Percentiles rank a stretch among this genome's conserved stretches.
Conservation (phyloP, 2,329 filamentous ascomycete species). For the Verticillium isaacii region DNA sequence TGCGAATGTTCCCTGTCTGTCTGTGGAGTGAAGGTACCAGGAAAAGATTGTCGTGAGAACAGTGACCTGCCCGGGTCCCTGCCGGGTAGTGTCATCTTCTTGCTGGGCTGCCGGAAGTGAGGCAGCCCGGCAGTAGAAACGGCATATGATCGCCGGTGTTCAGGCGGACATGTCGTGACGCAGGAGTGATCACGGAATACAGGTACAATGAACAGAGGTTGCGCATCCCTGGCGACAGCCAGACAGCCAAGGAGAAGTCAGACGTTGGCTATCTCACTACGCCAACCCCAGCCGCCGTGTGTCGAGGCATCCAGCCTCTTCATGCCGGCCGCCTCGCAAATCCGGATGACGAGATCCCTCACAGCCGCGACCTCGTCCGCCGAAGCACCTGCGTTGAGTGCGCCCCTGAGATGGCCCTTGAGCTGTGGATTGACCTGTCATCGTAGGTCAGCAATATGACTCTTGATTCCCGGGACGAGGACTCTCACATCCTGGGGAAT, state of each 20-base stretch:
- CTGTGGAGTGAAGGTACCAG: neutral
- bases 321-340: slow-evolving; percentile 45
- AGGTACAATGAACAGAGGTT: too few species aligned
- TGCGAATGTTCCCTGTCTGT: neutral
- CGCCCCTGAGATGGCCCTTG: slow-evolving; percentile 47
- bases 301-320: slow-evolving; percentile 25
- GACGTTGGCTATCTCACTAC: slow-evolving; percentile 35
- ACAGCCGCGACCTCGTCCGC: slow-evolving; percentile 44
- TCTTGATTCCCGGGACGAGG: neutral
- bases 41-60: too few species aligned
- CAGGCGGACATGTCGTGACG: too few species aligned
- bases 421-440: slow-evolving; percentile 45
- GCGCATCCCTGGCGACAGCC: too few species aligned
- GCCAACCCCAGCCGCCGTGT: slow-evolving; percentile 41
- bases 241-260: slow-evolving; percentile 10
- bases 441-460: slow-evolving; percentile 1
- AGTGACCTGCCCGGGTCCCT: too few species aligned
- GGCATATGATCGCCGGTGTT: too few species aligned
- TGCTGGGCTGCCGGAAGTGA: too few species aligned
- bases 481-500: slow-evolving; percentile 44
- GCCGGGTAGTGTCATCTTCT: too few species aligned
- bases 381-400: slow-evolving; percentile 43
- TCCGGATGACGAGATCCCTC: slow-evolving; percentile 35
- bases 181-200: too few species aligned
- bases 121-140: too few species aligned